These are phyloP conservation scores for Cyclotella kingstonii DNA, from an alignment of 108 stramenopile species.

Conservation along the genomic window DNA sequence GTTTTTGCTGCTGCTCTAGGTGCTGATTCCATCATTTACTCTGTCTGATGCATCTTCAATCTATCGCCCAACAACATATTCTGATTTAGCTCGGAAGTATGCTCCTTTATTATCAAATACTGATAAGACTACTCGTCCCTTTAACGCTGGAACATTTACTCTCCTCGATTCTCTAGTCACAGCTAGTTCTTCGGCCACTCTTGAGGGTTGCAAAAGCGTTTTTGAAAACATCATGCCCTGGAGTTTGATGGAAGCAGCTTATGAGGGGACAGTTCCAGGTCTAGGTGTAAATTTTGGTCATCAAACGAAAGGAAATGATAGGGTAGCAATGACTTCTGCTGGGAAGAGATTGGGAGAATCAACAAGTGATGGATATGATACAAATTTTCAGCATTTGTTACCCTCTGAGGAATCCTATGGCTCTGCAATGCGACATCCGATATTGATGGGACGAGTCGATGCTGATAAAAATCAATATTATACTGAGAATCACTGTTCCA, in stretches of 20 bases:
- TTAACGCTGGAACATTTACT: constrained; percentile 12
- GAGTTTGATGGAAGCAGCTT: constrained; percentile 34
- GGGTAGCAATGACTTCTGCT: neutral
- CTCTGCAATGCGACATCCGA: constrained; percentile 15
- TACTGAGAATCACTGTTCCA: neutral
- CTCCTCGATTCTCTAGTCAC: constrained; percentile 24
- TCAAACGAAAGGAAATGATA: neutral
- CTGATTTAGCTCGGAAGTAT: constrained; percentile 59
- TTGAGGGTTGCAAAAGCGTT: constrained; percentile 10
- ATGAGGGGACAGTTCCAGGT: constrained; percentile 28
- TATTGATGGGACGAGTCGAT: neutral
- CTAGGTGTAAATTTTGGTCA: neutral
- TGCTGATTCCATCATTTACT: neutral
- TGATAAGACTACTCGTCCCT: constrained; percentile 37
- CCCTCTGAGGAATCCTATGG: constrained; percentile 14
- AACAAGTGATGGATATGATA: neutral
- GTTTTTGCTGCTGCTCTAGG: neutral
- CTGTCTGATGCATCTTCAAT: constrained; percentile 1
- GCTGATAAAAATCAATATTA: neutral
- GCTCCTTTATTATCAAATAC: constrained; percentile 22
- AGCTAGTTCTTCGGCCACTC: constrained; percentile 8
- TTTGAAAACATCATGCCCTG: constrained; percentile 14
- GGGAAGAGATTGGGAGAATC: constrained; percentile 28
- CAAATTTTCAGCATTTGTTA: constrained; percentile 1
- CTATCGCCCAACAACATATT: constrained; percentile 42